A percentile compares a stretch with the other conserved stretches of the same genome.
Evolutionary conservation across 2,329 filamentous ascomycete genomes (phyloP).

Genomic region (Colletotrichum musicola): DNA sequence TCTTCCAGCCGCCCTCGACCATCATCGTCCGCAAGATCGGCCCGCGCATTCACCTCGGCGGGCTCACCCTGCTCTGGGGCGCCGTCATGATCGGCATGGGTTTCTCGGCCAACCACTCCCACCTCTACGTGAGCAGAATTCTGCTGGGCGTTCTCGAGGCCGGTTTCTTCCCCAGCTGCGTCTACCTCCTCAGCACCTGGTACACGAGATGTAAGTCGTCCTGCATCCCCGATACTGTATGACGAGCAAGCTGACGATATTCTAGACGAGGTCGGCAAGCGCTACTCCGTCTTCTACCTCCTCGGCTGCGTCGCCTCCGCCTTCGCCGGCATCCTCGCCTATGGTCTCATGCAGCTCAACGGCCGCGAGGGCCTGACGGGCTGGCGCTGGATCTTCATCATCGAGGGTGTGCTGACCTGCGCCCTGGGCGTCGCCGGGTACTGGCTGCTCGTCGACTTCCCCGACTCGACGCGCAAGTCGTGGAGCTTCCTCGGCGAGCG

Average conservation of each 20-base stretch:
- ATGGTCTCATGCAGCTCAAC: conserved; percentile 75
- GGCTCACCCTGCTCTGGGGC: conserved; percentile 71
- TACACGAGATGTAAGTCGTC: conserved; percentile 71
- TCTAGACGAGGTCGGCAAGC: conserved; percentile 75
- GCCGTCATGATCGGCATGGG: conserved; percentile 74
- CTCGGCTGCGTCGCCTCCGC: conserved; percentile 75
- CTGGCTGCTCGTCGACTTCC: conserved; percentile 74
- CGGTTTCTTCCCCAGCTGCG: conserved; percentile 79
- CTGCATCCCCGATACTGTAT: too few species aligned
- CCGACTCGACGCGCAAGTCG: conserved; percentile 64
- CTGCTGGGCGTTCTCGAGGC: conserved; percentile 75
- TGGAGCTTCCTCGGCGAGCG: conserved; percentile 66
- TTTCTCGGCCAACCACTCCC: conserved; percentile 65
- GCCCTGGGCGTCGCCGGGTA: conserved; percentile 62
- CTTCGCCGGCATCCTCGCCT: conserved; percentile 77
- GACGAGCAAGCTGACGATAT: background rate
- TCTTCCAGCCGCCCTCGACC: conserved; percentile 80
- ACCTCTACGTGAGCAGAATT: conserved; percentile 67
- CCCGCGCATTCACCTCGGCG: conserved; percentile 66
- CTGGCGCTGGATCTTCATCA: conserved; percentile 78
- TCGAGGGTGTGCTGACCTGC: conserved; percentile 67
- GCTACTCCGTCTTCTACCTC: conserved; percentile 78
- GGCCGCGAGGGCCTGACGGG: conserved; percentile 67
- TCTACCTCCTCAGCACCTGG: conserved; percentile 81
- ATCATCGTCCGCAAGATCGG: conserved; percentile 76